phyloP scores from a whole-genome alignment of 371 early-diverging fungal genomes.

The Blakeslea trispora region DNA sequence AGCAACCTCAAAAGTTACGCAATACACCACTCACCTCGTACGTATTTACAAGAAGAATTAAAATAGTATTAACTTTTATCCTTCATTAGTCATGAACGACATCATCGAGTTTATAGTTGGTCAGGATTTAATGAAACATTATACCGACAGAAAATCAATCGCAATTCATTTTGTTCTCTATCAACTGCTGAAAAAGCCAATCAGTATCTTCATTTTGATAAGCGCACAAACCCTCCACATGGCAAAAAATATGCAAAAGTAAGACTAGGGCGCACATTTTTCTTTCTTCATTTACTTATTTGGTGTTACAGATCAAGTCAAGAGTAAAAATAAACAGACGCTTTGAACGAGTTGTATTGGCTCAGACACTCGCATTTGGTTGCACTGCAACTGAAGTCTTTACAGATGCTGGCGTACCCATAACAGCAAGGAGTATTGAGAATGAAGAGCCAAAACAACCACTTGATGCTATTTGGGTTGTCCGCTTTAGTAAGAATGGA shows the following conservation, averaged over 20 bases:
- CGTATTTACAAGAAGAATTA: not conserved
- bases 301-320: slow-evolving; percentile 30
- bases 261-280: slow-evolving; percentile 3
- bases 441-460: slow-evolving; percentile 11
- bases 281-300: not conserved
- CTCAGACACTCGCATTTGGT: slow-evolving; percentile 35
- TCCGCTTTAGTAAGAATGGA: slow-evolving; percentile 80
- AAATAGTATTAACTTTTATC: not conserved
- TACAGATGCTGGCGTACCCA: not conserved
- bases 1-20: too few species aligned
- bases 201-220: slow-evolving; percentile 4
- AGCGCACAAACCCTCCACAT: slow-evolving; percentile 22
- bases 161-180: slow-evolving; percentile 15
- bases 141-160: slow-evolving; percentile 1
- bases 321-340: slow-evolving; percentile 32
- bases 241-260: slow-evolving; percentile 42
- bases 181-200: not conserved
- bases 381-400: slow-evolving; percentile 7
- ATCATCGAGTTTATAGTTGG: slow-evolving; percentile 21
- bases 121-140: slow-evolving; percentile 10
- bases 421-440: slow-evolving; percentile 1
- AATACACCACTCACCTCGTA: not conserved
- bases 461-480: slow-evolving; percentile 46
- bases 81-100: not conserved
- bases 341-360: slow-evolving; percentile 34